Evolutionary conservation across 495 filamentous ascomycete genomes (phyloP), one percentile per base, ranked within the genome.

Genomic region (Penicillium egyptiacum): DNA sequence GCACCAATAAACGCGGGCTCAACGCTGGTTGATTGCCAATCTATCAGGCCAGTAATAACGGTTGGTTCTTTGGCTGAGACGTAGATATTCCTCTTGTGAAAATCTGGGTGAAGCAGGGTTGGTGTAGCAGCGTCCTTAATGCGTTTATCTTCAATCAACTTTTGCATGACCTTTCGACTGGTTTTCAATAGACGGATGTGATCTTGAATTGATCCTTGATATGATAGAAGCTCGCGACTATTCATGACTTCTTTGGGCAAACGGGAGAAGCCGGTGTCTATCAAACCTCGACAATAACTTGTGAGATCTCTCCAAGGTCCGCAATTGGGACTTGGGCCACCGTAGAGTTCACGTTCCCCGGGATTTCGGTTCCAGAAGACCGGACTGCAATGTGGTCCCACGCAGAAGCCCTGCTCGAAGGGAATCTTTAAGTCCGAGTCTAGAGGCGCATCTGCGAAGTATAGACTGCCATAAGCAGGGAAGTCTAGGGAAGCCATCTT

Each of bases 51-150:
- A 3, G 70, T 73, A n/a, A 80, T 66, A 11, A 68, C 12, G 10
- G 73, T 70, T 43, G 70, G 76, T 12, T 77, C 73, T 3, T 70
- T 56, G 20, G 63, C 60, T 35, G 71, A 76, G 42, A 80, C 69
- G 50, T 67, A 77, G 46, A 79, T 77, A 41, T 79, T 78, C 52
- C 74, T 59, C 57, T 71, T 75, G 50, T 77, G 64, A 12, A 78
- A 61, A 55, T 79, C 74, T 2, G 68, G 60, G 53, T 78, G 72
- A 37, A 74, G 52, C 9, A 78, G 49, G 44, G 61, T 61, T 25
- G 69, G 74, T 0, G 53, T 58, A 50, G 74, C 70, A 30, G 70
- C 65, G 16, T 71, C 50, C 40, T 72, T 53, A 22, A 77, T 61
- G 42, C 63, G 62, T 20, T 57, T 58, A 64, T 73, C 70, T 49